A percentile compares a stretch with the other conserved stretches of the same genome.
These are phyloP conservation scores for Colletotrichum cuscutae DNA, from an alignment of 2,329 filamentous ascomycete species.

Conservation along the genomic window DNA sequence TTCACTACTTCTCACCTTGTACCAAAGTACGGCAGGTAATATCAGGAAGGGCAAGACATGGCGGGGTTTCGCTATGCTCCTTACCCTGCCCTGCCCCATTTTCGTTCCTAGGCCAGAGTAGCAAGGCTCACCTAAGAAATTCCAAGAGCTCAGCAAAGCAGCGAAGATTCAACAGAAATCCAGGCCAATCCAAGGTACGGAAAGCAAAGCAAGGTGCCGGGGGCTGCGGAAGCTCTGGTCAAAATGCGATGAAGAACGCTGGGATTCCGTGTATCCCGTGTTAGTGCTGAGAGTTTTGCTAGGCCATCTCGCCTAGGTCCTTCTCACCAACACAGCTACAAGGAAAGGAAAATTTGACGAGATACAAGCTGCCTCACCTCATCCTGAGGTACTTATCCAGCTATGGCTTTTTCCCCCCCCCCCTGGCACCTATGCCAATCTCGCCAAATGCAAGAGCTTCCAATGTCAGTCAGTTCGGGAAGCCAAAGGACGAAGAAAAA, in stretches of 20 bases:
- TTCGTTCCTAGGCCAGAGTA: not conserved
- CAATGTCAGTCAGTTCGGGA: not conserved
- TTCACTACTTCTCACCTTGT: not conserved
- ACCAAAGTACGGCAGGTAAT: not conserved
- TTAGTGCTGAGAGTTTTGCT: not conserved
- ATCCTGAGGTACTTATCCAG: not conserved
- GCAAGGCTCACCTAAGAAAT: not conserved
- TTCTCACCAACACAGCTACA: not conserved
- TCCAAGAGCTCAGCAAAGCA: not conserved
- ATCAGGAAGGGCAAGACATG: not conserved
- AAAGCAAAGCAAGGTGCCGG: not conserved
- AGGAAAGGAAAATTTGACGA: not conserved
- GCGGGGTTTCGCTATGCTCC: not conserved
- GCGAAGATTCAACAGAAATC: not conserved
- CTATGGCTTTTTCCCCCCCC: not conserved
- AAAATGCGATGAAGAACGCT: not conserved
- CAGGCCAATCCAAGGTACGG: not conserved
- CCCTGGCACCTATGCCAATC: not conserved
- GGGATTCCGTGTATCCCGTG: not conserved
- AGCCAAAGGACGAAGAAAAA: not conserved
- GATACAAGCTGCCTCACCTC: not conserved
- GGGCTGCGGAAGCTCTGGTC: conserved; percentile 4
- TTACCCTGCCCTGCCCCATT: not conserved
- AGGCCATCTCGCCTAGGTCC: not conserved
- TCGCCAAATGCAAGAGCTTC: conserved; percentile 16